Evolutionary conservation across 106 monocot genomes (phyloP), one percentile per base, ranked within the genome.

Genomic region (Narthecium ossifragum): DNA sequence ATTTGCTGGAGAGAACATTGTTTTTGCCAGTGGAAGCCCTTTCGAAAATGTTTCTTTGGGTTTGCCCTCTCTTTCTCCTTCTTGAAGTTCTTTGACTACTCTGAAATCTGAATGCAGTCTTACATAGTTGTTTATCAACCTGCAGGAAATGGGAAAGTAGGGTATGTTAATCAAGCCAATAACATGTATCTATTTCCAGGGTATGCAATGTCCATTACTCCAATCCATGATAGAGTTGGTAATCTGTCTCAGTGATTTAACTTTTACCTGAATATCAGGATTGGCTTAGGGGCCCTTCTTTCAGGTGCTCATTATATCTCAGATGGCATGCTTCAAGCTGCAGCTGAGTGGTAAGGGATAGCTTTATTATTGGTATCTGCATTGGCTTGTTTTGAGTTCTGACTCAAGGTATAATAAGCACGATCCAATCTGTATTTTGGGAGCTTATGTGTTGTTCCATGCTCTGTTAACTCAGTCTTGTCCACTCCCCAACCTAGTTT

Each of bases 181-280:
- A 98, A 98, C 66, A 98, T 98, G 98, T 98, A 98, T 63, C 64
- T 98, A 51, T 98, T 98, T 75, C 98, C 98, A 46, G 98, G 98
- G 98, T 98, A 75, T 60, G 84, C 52, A 64, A 49, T n/a, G n/a
- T n/a, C n/a, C n/a, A n/a, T n/a, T n/a, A n/a, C n/a, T n/a, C n/a
- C n/a, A n/a, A n/a, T n/a, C n/a, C n/a, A 46, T 48, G 30, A 26
- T n/a, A 26, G 47, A 25, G 31, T 46, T 5, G n/a, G 22, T 60
- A 3, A 55, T 24, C 46, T 26, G 4, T 74, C 11, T 29, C 53
- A 48, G 2, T 62, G 40, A 65, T 43, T 32, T 1, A 50, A 62
- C 8, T 34, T 70, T 59, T 30, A 34, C 26, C 23, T 68, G 23
- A 77, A 73, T 59, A 64, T 50, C 78, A 98, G 98, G 57, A 82